phyloP scores from a whole-genome alignment of 352 stramenopile genomes.

The Phytophthora meadii region DNA sequence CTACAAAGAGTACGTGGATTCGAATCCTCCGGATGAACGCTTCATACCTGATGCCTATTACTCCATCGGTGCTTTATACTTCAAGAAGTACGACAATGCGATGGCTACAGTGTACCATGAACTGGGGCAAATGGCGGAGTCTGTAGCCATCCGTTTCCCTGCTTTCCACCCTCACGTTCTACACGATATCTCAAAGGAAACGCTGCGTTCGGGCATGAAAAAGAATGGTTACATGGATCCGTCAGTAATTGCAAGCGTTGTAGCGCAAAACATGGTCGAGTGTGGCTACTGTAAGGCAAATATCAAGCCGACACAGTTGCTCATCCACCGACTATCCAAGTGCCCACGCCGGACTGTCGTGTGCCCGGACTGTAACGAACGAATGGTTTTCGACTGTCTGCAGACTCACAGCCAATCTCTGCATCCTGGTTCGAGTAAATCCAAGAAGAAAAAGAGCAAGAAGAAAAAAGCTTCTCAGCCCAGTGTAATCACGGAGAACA shows the following conservation, averaged over 20 bases:
- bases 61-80: constrained; percentile 36
- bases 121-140: constrained; percentile 40
- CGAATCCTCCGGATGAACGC: constrained; percentile 36
- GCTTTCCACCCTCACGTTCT: constrained; percentile 30
- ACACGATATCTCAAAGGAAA: constrained; percentile 26
- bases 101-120: constrained; percentile 41
- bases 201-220: constrained; percentile 33
- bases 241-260: constrained; percentile 29
- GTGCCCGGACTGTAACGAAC: constrained; percentile 32
- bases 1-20: constrained; percentile 40
- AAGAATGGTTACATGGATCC: constrained; percentile 37
- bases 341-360: constrained; percentile 37
- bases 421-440: constrained; percentile 13
- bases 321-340: constrained; percentile 40
- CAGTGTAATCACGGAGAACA: not conserved
- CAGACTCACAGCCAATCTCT: constrained; percentile 26
- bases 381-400: constrained; percentile 40
- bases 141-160: constrained; percentile 39
- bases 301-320: constrained; percentile 39
- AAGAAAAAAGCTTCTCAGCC: constrained; percentile 1
- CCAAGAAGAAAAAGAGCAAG: constrained; percentile 25
- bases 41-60: constrained; percentile 47
- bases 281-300: constrained; percentile 38
- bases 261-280: constrained; percentile 28
- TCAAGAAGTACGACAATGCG: constrained; percentile 30